Conservation (phyloP, 129 eudicot species). For the Artemisia annua region DNA sequence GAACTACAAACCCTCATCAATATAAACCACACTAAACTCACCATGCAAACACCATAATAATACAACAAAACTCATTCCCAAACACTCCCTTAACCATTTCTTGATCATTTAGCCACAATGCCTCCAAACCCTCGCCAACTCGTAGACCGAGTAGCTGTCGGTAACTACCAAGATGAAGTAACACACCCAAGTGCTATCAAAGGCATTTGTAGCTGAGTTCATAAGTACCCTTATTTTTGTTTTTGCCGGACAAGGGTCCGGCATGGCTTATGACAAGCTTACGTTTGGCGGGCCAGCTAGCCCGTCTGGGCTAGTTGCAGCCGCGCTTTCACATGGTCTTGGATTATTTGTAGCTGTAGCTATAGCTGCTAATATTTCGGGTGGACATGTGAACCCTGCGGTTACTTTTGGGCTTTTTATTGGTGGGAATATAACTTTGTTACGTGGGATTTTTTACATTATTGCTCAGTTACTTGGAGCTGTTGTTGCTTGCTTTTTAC, state of each 20-base stretch:
- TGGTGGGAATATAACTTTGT: slow-evolving; percentile 51
- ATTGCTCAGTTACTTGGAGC: slow-evolving; percentile 60
- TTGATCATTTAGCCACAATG: slow-evolving; percentile 22
- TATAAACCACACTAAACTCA: slow-evolving; percentile 8
- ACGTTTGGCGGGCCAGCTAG: slow-evolving; percentile 31
- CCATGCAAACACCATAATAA: slow-evolving; percentile 4
- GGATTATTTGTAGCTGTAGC: slow-evolving; percentile 58
- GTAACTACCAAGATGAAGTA: slow-evolving; percentile 42
- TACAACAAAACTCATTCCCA: not conserved
- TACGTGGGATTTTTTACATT: slow-evolving; percentile 42
- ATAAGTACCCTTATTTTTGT: slow-evolving; percentile 60
- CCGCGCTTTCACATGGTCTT: slow-evolving; percentile 51
- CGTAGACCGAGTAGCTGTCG: slow-evolving; percentile 40
- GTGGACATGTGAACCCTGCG: slow-evolving; percentile 72
- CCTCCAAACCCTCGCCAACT: slow-evolving; percentile 20
- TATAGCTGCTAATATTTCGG: slow-evolving; percentile 49
- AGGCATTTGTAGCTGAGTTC: slow-evolving; percentile 54
- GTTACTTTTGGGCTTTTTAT: slow-evolving; percentile 54
- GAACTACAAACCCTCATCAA: slow-evolving; percentile 4
- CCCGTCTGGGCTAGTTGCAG: slow-evolving; percentile 54
- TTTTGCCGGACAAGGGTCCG: slow-evolving; percentile 59
- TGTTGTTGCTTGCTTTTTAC: slow-evolving; percentile 50
- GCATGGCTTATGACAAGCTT: slow-evolving; percentile 49
- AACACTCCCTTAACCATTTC: not conserved
- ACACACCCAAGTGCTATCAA: slow-evolving; percentile 53